phyloP scores from a whole-genome alignment of 768 basidiomycete species.

The Cyclocybe aegerita region DNA sequence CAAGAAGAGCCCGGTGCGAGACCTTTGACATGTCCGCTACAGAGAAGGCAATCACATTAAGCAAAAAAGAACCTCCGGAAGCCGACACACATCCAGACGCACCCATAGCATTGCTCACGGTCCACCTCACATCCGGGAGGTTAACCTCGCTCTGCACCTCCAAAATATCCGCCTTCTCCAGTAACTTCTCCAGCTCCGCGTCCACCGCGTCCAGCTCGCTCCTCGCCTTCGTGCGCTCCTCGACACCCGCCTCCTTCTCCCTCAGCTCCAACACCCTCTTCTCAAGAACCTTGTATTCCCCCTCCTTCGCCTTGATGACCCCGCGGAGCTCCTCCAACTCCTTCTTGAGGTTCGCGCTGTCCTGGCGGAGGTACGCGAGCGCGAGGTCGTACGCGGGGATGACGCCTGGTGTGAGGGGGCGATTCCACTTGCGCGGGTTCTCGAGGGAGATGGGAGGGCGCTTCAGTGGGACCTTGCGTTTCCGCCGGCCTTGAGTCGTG shows the following conservation, averaged over 20 bases:
- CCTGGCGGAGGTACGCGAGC: conserved; percentile 62
- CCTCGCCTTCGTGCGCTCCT: conserved; percentile 24
- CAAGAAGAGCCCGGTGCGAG: conserved; percentile 76
- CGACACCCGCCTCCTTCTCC: conserved; percentile 20
- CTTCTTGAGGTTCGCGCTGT: conserved; percentile 50
- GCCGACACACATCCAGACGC: conserved; percentile 25
- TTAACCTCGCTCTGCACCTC: conserved; percentile 83
- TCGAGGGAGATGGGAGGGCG: conserved; percentile 54
- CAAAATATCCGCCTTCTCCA: conserved; percentile 55
- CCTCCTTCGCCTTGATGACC: conserved; percentile 24
- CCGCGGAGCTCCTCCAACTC: conserved; percentile 41
- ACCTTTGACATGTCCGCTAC: conserved; percentile 67
- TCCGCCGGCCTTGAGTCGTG: conserved; percentile 29
- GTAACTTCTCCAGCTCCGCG: conserved; percentile 39
- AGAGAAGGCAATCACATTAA: not conserved
- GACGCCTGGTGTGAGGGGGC: conserved; percentile 59
- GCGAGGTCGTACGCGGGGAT: conserved; percentile 87
- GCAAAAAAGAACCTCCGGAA: not conserved
- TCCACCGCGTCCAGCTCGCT: conserved; percentile 30
- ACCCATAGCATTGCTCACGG: conserved; percentile 79
- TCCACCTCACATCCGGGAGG: conserved; percentile 81
- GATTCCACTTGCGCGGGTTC: conserved; percentile 60
- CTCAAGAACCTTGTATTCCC: conserved; percentile 18
- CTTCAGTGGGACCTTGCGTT: conserved; percentile 27
- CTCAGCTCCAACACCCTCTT: conserved; percentile 23